Base-by-base conservation (phyloP, 2,329 filamentous ascomycete genomes). In the Colletotrichum tropicicola region DNA sequence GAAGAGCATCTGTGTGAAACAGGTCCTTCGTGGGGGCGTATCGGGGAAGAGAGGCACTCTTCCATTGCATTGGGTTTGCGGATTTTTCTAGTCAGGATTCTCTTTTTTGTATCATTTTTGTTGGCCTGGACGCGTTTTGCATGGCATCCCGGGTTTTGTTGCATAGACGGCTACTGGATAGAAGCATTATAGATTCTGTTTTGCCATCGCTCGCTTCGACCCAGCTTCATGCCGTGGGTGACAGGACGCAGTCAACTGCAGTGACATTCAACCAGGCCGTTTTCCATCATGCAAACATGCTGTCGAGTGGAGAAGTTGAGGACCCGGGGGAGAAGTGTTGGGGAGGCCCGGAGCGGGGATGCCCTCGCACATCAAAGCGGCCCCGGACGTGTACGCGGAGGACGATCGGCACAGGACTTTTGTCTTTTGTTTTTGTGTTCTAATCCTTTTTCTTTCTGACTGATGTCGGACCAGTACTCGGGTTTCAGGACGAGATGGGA, bases 161-260 rank as follows among this genome's bases (percentile, higher is more conserved):
- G 23, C 47, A 61, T 65, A 61, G 57, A 61, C 48, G 43, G 61
- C 32, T 54, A 48, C 56, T 55, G 57, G 61, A 61, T 65, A 65
- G 61, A 65, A 55, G 57, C 57, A 61, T 65, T 39, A 49, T 55
- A 55, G 48, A 61, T 60, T 51, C 15, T 65, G 32, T 49, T 61
- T 61, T 27, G 32, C 61, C 49, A 49, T 51, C 35, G 21, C 8
- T 44, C 4, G n/a, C n/a, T n/a, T n/a, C n/a, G n/a, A n/a, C n/a
- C n/a, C n/a, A n/a, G n/a, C n/a, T n/a, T n/a, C n/a, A n/a, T n/a
- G n/a, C n/a, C n/a, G n/a, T n/a, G n/a, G n/a, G n/a, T n/a, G n/a
- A n/a, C n/a, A n/a, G n/a, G 5, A 13, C 6, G 25, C 6, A 32
- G 39, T 13, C 19, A 12, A 28, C 2, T 9, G 19, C n/a, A 23